Evolutionary conservation across 345 rosid genomes (phyloP).

Genomic region (Camelina neglecta): DNA sequence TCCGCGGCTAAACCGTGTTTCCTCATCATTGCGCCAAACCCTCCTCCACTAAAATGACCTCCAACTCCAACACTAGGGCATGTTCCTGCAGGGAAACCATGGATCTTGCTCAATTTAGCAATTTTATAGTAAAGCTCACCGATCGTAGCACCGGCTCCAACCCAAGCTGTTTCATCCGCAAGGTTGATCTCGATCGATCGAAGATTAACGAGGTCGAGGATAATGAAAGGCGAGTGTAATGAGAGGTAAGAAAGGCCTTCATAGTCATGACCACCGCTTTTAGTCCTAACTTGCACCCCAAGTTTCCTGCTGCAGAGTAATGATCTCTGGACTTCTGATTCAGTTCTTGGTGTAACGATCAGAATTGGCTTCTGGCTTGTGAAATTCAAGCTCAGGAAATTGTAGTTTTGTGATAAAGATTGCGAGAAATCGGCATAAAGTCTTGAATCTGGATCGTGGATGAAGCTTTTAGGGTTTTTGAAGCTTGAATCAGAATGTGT

Average conservation of each 20-base stretch:
- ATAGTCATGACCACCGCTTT: conserved; percentile 78
- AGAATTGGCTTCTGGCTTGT: conserved; percentile 50
- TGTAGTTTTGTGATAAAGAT: conserved; percentile 31
- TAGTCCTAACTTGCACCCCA: conserved; percentile 53
- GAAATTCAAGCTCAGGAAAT: conserved; percentile 38
- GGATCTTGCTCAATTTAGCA: conserved; percentile 48
- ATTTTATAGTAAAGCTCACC: conserved; percentile 67
- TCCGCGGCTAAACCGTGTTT: conserved; percentile 61
- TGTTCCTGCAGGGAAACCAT: conserved; percentile 70
- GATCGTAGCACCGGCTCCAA: conserved; percentile 58
- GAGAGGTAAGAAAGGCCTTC: conserved; percentile 69
- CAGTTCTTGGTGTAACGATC: conserved; percentile 50
- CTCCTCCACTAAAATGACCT: conserved; percentile 67
- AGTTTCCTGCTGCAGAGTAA: conserved; percentile 47
- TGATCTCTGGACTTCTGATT: conserved; percentile 59
- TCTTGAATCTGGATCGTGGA: conserved; percentile 37
- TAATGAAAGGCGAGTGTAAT: conserved; percentile 48
- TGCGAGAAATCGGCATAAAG: conserved; percentile 22
- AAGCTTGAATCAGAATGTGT: conserved; percentile 13
- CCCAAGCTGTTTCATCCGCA: conserved; percentile 53
- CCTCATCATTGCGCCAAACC: conserved; percentile 67
- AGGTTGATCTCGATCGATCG: conserved; percentile 48
- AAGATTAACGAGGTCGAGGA: conserved; percentile 57
- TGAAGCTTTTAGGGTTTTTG: conserved; percentile 24
- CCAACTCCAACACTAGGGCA: conserved; percentile 67